A percentile compares a stretch with the other conserved stretches of the same genome.
Evolutionary conservation across 345 rosid species (phyloP).

Genomic region (Acer campestre): DNA sequence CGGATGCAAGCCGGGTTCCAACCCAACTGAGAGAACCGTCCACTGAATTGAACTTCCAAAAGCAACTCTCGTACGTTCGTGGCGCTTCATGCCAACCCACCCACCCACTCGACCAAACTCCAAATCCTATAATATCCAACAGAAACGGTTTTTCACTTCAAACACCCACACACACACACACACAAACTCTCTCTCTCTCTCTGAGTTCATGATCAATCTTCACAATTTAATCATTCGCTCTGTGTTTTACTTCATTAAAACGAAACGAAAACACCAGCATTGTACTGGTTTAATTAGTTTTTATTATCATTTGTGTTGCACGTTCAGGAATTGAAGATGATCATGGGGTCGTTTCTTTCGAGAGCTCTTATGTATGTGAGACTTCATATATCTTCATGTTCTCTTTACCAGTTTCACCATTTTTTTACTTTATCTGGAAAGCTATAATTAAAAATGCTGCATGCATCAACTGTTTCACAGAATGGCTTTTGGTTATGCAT

Average conservation of each 20-base stretch:
- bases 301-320: not conserved
- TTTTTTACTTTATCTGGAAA: not conserved
- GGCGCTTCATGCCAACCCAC: slow-evolving; percentile 1
- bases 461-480: slow-evolving; percentile 29
- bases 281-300: no score
- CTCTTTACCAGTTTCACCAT: no score
- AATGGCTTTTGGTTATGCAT: slow-evolving; percentile 71
- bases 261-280: no score
- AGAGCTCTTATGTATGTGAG: slow-evolving; percentile 40
- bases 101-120: not conserved
- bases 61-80: not conserved
- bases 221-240: no score
- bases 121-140: not conserved
- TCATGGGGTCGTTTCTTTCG: slow-evolving; percentile 46
- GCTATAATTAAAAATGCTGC: not conserved
- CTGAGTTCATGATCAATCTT: no score
- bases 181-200: no score
- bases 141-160: not conserved
- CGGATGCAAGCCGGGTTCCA: not conserved
- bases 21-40: not conserved
- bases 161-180: no score
- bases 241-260: no score
- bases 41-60: not conserved
- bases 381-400: no score
- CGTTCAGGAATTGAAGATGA: slow-evolving; percentile 1